Percentiles rank a stretch among this genome's conserved stretches.
Evolutionary conservation across 352 stramenopile genomes (phyloP).

Genomic region (Phytophthora cryptogea): DNA sequence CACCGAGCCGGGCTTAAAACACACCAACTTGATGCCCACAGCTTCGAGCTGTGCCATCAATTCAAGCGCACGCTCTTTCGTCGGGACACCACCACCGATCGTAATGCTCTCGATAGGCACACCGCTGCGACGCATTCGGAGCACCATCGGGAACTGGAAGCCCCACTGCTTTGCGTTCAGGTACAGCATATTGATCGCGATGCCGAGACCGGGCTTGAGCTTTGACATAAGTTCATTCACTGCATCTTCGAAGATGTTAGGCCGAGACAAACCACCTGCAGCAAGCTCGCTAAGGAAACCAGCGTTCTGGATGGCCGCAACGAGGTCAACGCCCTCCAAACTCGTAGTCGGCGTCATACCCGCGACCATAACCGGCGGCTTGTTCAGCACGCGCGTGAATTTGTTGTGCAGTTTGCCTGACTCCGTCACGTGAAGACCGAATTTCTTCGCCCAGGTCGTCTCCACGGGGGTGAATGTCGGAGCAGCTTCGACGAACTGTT

Average conservation of each 20-base stretch:
- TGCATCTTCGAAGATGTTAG: conserved; percentile 70
- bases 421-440: conserved; percentile 47
- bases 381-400: conserved; percentile 77
- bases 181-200: conserved; percentile 91
- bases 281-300: conserved; percentile 84
- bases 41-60: conserved; percentile 72
- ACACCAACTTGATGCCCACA: conserved; percentile 79
- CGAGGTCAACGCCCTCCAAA: conserved; percentile 77
- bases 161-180: conserved; percentile 89
- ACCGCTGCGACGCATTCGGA: conserved; percentile 78
- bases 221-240: conserved; percentile 74
- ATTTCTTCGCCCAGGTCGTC: conserved; percentile 58
- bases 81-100: conserved; percentile 84
- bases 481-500: conserved; percentile 45
- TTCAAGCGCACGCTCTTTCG: conserved; percentile 76
- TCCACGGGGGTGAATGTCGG: conserved; percentile 4
- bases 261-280: conserved; percentile 68
- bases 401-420: conserved; percentile 67
- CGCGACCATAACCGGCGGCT: conserved; percentile 78
- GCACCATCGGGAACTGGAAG: conserved; percentile 90
- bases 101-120: conserved; percentile 90
- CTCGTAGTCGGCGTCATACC: conserved; percentile 90
- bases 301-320: conserved; percentile 81
- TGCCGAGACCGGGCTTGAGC: conserved; percentile 71
- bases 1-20: conserved; percentile 85